Percentiles rank a stretch among this genome's conserved stretches.
Conservation (phyloP, 2,329 filamentous ascomycete genomes). For the Alternaria sp. region DNA sequence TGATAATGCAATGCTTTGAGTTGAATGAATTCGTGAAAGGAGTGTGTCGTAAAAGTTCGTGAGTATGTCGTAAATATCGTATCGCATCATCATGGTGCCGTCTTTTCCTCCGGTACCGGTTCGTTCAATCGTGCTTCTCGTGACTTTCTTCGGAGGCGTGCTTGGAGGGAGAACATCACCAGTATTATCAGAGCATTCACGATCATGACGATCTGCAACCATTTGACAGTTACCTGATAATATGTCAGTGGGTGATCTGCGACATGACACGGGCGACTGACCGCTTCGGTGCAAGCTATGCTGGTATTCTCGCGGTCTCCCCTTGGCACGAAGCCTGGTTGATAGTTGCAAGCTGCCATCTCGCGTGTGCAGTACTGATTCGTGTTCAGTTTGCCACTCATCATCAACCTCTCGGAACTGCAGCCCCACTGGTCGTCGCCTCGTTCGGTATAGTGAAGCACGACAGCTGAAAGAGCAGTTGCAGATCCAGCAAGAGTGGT, state of each 20-base stretch:
- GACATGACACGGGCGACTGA: conserved; percentile 21
- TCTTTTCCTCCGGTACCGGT: neutral
- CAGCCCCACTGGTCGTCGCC: conserved; percentile 38
- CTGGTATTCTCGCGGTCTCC: conserved; percentile 19
- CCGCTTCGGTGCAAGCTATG: conserved; percentile 38
- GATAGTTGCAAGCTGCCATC: conserved; percentile 37
- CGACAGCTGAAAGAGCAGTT: conserved; percentile 33
- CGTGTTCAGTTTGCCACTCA: conserved; percentile 32
- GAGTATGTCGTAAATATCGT: neutral
- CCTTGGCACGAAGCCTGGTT: conserved; percentile 22
- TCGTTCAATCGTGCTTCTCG: conserved; percentile 16
- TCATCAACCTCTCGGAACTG: conserved; percentile 28
- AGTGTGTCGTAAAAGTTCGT: conserved; percentile 3
- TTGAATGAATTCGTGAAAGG: neutral
- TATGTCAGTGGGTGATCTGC: conserved; percentile 5
- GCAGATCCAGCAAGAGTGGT: conserved; percentile 25
- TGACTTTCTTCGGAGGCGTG: conserved; percentile 32
- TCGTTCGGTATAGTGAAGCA: conserved; percentile 36
- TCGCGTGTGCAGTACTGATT: conserved; percentile 42
- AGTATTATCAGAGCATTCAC: conserved; percentile 28
- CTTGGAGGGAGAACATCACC: conserved; percentile 34
- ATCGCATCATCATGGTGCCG: neutral
- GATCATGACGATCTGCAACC: conserved; percentile 38
- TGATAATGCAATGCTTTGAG: conserved; percentile 9
- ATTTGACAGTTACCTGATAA: conserved; percentile 35